Conservation (phyloP, 2,329 filamentous ascomycete species). For the Coniochaeta ligniaria region DNA sequence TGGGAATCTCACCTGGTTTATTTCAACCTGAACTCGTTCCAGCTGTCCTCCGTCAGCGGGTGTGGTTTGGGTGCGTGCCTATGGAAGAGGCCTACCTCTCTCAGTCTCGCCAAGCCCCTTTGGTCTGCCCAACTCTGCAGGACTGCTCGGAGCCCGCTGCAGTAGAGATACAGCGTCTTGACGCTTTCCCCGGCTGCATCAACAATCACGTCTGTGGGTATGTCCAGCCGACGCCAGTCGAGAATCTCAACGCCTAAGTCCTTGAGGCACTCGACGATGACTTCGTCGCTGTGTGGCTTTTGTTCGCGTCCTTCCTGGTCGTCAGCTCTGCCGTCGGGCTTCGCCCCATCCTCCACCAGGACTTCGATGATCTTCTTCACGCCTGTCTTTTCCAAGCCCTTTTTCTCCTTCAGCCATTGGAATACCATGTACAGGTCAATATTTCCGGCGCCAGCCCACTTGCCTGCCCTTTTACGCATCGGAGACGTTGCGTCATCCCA, state of each 20-base stretch:
- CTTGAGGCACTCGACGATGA: constrained; percentile 17
- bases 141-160: constrained; percentile 23
- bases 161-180: constrained; percentile 16
- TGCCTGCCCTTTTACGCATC: not conserved
- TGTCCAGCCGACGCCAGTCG: constrained; percentile 22
- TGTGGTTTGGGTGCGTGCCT: too few relatives aligned
- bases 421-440: not conserved
- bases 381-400: not conserved
- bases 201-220: constrained; percentile 17
- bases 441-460: not conserved
- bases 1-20: not conserved
- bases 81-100: constrained; percentile 1
- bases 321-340: too few relatives aligned
- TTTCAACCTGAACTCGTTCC: constrained; percentile 10
- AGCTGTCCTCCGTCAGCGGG: not conserved
- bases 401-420: not conserved
- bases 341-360: not conserved
- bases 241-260: constrained; percentile 18
- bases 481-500: not conserved
- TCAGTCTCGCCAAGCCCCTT: not conserved
- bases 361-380: not conserved
- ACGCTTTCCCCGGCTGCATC: constrained; percentile 3
- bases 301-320: not conserved
- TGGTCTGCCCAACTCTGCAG: constrained; percentile 16
- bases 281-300: constrained; percentile 19